These are phyloP conservation scores for Eurotiales sp. DNA, from an alignment of 2,329 filamentous ascomycete species.

Conservation along the genomic window DNA sequence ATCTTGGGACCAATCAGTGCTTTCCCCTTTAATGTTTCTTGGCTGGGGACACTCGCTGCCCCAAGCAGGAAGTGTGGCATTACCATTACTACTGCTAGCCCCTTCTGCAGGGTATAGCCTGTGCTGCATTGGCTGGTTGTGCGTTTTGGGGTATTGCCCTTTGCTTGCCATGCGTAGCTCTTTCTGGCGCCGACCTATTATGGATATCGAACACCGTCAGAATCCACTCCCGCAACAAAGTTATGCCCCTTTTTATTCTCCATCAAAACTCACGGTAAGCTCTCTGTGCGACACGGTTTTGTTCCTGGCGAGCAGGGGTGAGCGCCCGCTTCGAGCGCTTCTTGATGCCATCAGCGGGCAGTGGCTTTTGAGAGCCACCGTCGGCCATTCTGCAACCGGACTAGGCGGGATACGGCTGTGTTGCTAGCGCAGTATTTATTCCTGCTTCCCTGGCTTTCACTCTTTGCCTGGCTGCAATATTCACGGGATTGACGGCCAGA, in stretches of 20 bases:
- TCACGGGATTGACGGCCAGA: too few relatives aligned
- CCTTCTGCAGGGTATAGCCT: neutral
- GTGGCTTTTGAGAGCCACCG: too few relatives aligned
- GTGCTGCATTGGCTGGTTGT: neutral
- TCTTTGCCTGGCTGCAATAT: too few relatives aligned
- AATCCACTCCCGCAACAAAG: too few relatives aligned
- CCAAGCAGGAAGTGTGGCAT: too few relatives aligned
- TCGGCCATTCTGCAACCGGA: neutral
- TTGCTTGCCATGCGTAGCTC: neutral
- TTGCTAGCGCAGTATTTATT: too few relatives aligned
- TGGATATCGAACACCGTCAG: too few relatives aligned
- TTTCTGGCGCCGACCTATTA: slow-evolving; percentile 1
- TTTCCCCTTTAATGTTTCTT: too few relatives aligned
- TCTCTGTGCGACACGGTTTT: slow-evolving; percentile 11
- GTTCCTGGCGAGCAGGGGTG: slow-evolving; percentile 10
- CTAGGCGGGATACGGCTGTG: too few relatives aligned
- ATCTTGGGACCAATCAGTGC: too few relatives aligned
- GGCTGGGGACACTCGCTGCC: neutral
- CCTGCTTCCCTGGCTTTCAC: too few relatives aligned
- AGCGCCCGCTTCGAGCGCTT: slow-evolving; percentile 6
- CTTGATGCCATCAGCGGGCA: neutral
- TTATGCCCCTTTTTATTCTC: too few relatives aligned
- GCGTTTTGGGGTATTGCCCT: neutral
- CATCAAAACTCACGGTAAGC: slow-evolving; percentile 4
- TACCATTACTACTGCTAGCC: neutral